Evolutionary conservation across 768 basidiomycete genomes (phyloP).

Genomic region (Termitomyces sp.): DNA sequence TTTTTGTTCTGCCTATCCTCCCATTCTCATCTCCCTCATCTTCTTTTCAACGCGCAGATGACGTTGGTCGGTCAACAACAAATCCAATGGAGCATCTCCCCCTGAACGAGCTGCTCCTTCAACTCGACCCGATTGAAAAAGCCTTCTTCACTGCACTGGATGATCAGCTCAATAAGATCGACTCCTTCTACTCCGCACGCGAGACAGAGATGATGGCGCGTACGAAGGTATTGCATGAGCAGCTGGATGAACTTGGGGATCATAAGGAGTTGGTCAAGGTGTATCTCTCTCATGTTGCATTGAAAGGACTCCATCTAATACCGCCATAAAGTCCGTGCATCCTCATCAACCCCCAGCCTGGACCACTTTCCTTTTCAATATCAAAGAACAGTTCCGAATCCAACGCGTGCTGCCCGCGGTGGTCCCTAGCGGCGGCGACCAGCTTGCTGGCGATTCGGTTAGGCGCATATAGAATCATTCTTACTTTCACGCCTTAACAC

Average conservation of each 20-base stretch:
- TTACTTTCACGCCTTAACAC: not conserved
- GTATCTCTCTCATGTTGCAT: slow-evolving; percentile 13
- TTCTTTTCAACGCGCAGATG: not conserved
- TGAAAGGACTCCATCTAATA: not conserved
- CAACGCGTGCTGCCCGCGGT: not conserved
- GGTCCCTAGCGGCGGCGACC: not conserved
- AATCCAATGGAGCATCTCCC: slow-evolving; percentile 34
- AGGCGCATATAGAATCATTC: not conserved
- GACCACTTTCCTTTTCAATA: slow-evolving; percentile 8
- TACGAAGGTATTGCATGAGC: slow-evolving; percentile 52
- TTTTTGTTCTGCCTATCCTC: not conserved
- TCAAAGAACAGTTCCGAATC: slow-evolving; percentile 5
- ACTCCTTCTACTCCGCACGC: slow-evolving; percentile 73
- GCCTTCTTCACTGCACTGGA: slow-evolving; percentile 81
- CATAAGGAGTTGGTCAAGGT: slow-evolving; percentile 66
- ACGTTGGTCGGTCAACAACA: not conserved
- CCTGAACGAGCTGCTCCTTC: slow-evolving; percentile 47
- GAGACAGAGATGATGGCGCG: slow-evolving; percentile 60
- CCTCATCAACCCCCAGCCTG: slow-evolving; percentile 10
- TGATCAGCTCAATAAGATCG: slow-evolving; percentile 79
- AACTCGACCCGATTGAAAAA: slow-evolving; percentile 58
- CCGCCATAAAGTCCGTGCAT: slow-evolving; percentile 14
- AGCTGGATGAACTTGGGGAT: slow-evolving; percentile 72
- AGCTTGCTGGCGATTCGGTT: not conserved
- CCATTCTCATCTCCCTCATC: not conserved